phyloP scores from a whole-genome alignment of 768 basidiomycete genomes.

The Psilocybe sp. region DNA sequence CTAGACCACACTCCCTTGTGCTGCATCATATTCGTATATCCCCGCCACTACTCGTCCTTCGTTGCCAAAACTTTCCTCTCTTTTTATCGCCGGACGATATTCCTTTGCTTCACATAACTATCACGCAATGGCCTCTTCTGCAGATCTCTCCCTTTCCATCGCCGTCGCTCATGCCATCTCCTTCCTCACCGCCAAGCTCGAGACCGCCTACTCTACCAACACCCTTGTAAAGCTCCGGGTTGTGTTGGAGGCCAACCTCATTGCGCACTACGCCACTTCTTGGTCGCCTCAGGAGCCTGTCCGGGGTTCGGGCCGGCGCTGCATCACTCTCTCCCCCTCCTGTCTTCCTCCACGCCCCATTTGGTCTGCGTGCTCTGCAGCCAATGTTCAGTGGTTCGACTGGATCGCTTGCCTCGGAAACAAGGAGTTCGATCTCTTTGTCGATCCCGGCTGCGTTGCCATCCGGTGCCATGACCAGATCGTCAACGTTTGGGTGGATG shows the following conservation, averaged over 20 bases:
- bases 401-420: slow-evolving; percentile 73
- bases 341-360: slow-evolving; percentile 70
- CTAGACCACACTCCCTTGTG: slow-evolving; percentile 15
- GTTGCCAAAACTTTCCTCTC: slow-evolving; percentile 27
- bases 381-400: slow-evolving; percentile 76
- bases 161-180: slow-evolving; percentile 73
- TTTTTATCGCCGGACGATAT: slow-evolving; percentile 66
- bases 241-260: slow-evolving; percentile 71
- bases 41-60: slow-evolving; percentile 28
- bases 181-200: slow-evolving; percentile 69
- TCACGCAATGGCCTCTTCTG: slow-evolving; percentile 35
- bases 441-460: slow-evolving; percentile 78
- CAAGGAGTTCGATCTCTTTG: slow-evolving; percentile 73
- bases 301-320: slow-evolving; percentile 69
- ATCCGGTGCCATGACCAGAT: slow-evolving; percentile 54
- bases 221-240: slow-evolving; percentile 69
- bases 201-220: slow-evolving; percentile 51
- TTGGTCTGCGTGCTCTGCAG: slow-evolving; percentile 65
- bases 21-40: slow-evolving; percentile 16
- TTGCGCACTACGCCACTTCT: slow-evolving; percentile 60
- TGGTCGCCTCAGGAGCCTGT: slow-evolving; percentile 67
- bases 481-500: slow-evolving; percentile 68
- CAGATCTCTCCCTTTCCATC: slow-evolving; percentile 51
- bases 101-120: slow-evolving; percentile 22
- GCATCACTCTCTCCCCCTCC: slow-evolving; percentile 67